Evolutionary conservation across 352 stramenopile species (phyloP), one percentile per base, ranked within the genome.

Genomic region (Globisporangium nagaii): DNA sequence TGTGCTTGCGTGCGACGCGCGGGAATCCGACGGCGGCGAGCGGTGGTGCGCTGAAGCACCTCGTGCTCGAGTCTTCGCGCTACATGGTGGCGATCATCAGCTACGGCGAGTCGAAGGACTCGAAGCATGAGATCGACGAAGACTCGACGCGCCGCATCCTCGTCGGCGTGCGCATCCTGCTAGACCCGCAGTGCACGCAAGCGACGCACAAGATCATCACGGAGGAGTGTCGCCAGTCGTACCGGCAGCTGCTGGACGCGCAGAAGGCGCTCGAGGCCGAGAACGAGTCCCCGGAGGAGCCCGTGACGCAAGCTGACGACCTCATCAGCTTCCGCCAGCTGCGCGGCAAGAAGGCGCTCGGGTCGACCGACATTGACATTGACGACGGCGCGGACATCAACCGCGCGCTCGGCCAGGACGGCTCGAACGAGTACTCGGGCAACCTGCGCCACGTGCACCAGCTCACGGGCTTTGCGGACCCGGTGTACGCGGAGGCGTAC

Each of bases 401-500:
- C 42, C 82, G 95, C 47, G 97, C 96, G 3, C 95, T 97, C 22
- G 95, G 96, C 4, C 92, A 96, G 22, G 83, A 95, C 30, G 83
- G 71, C n/a, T 60, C 73, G 55, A 93, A 90, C 56, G 80, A 91
- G 63, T 94, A 93, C 69, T 86, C 76, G 34, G 91, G 84, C 63
- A 95, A 98, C 60, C 80, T 99, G 49, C 89, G 84, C 31, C 96
- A 98, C 69, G 94, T 99, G 53, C 98, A 99, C 70, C 98, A 99
- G 74, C 83, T 99, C 35, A 99, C 93, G 67, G 97, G 97, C 44
- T 99, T 99, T 73, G 95, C 96, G 19, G 98, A 99, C 72, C 96
- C 97, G 2, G 96, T 99, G 44, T 99, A 99, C 71, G 97, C 96
- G 20, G 98, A 99, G 73, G 97, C 97, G 13, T 96, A 97, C 56